These are phyloP conservation scores for Magnusiomyces suaveolens DNA, from an alignment of 1,139 yeast genomes.

Conservation along the genomic window DNA sequence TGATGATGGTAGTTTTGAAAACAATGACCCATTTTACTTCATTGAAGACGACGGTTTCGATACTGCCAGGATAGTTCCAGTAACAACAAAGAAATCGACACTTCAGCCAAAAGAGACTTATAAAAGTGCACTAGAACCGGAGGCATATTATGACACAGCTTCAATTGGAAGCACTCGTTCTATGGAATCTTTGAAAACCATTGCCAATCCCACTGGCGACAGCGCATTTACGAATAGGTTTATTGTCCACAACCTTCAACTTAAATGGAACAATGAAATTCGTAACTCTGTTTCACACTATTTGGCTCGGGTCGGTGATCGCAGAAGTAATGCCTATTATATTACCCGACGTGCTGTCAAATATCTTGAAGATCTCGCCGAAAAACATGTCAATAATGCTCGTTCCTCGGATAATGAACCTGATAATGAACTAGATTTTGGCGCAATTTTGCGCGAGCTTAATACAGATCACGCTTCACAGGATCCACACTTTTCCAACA, in stretches of 20 bases:
- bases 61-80: background rate
- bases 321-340: slow-evolving; percentile 50
- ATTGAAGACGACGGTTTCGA: slow-evolving; percentile 6
- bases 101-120: background rate
- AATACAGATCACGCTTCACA: slow-evolving; percentile 4
- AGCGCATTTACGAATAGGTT: slow-evolving; percentile 62
- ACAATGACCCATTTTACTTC: background rate
- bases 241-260: slow-evolving; percentile 62
- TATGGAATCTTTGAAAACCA: slow-evolving; percentile 20
- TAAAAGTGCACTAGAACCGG: background rate
- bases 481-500: slow-evolving; percentile 4
- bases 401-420: slow-evolving; percentile 5
- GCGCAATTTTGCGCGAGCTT: slow-evolving; percentile 15
- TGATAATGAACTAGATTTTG: slow-evolving; percentile 2
- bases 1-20: background rate
- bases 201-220: slow-evolving; percentile 21
- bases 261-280: slow-evolving; percentile 69
- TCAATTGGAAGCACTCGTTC: background rate
- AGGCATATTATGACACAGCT: background rate
- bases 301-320: slow-evolving; percentile 48
- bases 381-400: slow-evolving; percentile 14
- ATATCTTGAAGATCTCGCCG: slow-evolving; percentile 47
- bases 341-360: slow-evolving; percentile 65
- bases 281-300: slow-evolving; percentile 57
- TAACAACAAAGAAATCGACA: background rate